These are phyloP conservation scores for Suhomyces terraborum DNA, from an alignment of 1,139 yeast species.

Conservation along the genomic window DNA sequence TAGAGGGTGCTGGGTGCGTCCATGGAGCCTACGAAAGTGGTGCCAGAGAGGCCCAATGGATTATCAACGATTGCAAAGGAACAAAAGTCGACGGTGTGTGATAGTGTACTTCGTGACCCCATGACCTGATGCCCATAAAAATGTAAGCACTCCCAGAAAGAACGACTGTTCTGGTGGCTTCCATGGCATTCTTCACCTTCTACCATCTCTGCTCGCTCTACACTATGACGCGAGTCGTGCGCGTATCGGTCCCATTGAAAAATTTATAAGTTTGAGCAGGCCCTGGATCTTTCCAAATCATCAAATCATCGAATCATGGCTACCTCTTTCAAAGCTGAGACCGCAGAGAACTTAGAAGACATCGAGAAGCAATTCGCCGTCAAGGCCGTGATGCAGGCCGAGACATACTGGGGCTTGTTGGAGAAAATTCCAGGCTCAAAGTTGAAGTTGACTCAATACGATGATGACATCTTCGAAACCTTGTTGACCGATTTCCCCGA, in stretches of 20 bases:
- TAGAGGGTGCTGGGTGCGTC: constrained; percentile 82
- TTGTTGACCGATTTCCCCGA: constrained; percentile 83
- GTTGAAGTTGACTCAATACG: constrained; percentile 74
- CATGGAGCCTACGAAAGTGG: constrained; percentile 82
- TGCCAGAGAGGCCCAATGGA: constrained; percentile 61
- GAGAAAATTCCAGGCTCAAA: constrained; percentile 75
- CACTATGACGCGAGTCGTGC: too few relatives aligned
- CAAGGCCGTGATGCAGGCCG: constrained; percentile 94
- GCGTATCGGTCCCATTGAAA: constrained; percentile 1
- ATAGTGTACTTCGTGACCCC: too few relatives aligned
- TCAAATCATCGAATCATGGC: constrained; percentile 12
- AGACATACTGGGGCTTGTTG: constrained; percentile 86
- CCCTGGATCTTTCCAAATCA: background rate
- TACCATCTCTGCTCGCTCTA: too few relatives aligned
- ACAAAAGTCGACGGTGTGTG: too few relatives aligned
- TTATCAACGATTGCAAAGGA: constrained; percentile 21
- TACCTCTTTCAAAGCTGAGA: constrained; percentile 50
- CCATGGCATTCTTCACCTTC: background rate
- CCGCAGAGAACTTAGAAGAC: constrained; percentile 61
- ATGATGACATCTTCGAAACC: constrained; percentile 77
- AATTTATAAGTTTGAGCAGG: background rate
- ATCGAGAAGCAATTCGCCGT: constrained; percentile 97
- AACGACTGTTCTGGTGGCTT: background rate
- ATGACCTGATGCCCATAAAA: background rate
- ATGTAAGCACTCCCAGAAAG: too few relatives aligned